Conservation (phyloP, 2,329 filamentous ascomycete species). For the Colletotrichum tofieldiae region DNA sequence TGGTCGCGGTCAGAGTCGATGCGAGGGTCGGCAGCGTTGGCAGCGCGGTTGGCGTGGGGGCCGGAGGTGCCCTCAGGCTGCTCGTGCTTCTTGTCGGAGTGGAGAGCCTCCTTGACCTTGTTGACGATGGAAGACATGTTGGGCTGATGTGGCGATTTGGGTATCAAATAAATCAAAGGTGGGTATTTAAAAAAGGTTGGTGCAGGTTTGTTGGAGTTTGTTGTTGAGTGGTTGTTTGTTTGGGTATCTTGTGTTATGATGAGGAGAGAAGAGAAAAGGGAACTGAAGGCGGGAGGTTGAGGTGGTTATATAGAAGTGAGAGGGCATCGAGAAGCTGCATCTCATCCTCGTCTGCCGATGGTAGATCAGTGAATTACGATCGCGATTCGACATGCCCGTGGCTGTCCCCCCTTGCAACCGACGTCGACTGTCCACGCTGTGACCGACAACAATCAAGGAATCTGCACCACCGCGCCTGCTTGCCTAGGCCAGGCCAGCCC, state of each 20-base stretch:
- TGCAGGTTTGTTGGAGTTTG: conserved; percentile 15
- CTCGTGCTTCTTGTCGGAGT: conserved; percentile 58
- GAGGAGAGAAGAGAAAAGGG: conserved; percentile 31
- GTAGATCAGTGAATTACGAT: conserved; percentile 22
- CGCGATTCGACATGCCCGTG: conserved; percentile 23
- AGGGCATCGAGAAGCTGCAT: conserved; percentile 17
- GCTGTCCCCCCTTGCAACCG: background rate
- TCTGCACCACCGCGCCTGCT: conserved; percentile 18
- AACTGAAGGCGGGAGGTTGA: conserved; percentile 12
- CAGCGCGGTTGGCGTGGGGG: conserved; percentile 57
- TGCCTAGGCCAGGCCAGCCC: conserved; percentile 4
- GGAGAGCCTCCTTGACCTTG: conserved; percentile 72
- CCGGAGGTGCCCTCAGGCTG: conserved; percentile 45
- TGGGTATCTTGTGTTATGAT: conserved; percentile 43
- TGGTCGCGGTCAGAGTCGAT: conserved; percentile 66
- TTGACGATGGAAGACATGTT: conserved; percentile 72
- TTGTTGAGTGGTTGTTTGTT: conserved; percentile 33
- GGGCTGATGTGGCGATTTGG: conserved; percentile 45
- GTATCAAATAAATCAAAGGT: conserved; percentile 36
- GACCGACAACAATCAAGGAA: conserved; percentile 38
- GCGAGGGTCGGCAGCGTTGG: conserved; percentile 67
- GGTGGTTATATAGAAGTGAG: conserved; percentile 41
- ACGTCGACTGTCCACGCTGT: conserved; percentile 11
- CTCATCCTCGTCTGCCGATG: conserved; percentile 1
- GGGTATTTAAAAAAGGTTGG: conserved; percentile 17